phyloP scores from a whole-genome alignment of 2,329 filamentous ascomycete genomes.

The Paecilomyces sp. region DNA sequence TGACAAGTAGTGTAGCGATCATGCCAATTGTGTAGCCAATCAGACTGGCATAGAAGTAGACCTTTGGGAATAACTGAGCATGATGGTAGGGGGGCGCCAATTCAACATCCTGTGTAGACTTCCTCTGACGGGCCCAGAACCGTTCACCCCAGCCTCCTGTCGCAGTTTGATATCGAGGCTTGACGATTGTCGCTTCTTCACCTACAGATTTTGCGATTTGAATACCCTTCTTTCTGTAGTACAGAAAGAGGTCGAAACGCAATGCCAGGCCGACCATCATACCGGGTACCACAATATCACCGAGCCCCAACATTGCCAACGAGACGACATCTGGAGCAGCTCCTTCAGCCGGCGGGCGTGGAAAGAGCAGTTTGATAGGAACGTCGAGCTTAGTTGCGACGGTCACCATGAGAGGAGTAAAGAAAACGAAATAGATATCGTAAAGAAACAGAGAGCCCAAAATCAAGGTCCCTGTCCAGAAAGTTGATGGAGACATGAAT shows the following conservation, averaged over 20 bases:
- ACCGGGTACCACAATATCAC: slow-evolving; percentile 89
- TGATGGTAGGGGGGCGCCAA: slow-evolving; percentile 27
- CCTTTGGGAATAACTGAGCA: slow-evolving; percentile 61
- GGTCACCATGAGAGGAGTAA: slow-evolving; percentile 47
- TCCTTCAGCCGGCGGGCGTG: slow-evolving; percentile 49
- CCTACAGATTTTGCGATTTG: slow-evolving; percentile 19
- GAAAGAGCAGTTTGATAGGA: slow-evolving; percentile 86
- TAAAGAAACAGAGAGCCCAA: slow-evolving; percentile 82
- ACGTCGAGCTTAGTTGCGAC: slow-evolving; percentile 83
- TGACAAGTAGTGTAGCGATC: slow-evolving; percentile 65
- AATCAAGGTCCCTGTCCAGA: slow-evolving; percentile 71
- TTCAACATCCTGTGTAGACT: slow-evolving; percentile 17
- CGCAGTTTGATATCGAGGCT: slow-evolving; percentile 43
- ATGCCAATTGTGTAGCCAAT: slow-evolving; percentile 73
- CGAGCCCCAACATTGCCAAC: slow-evolving; percentile 76
- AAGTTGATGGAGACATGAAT: slow-evolving; percentile 82
- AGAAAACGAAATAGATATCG: slow-evolving; percentile 68
- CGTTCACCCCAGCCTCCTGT: slow-evolving; percentile 75
- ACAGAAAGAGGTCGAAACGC: slow-evolving; percentile 82
- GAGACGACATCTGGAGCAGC: slow-evolving; percentile 35
- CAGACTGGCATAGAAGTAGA: slow-evolving; percentile 75
- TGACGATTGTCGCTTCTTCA: slow-evolving; percentile 13
- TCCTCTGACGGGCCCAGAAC: slow-evolving; percentile 58
- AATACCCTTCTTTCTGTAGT: slow-evolving; percentile 64
- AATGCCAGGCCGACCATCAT: slow-evolving; percentile 83